Base-by-base conservation (phyloP, 192 early-diverging fungal genomes). In the Lunasporangiospora selenospora region DNA sequence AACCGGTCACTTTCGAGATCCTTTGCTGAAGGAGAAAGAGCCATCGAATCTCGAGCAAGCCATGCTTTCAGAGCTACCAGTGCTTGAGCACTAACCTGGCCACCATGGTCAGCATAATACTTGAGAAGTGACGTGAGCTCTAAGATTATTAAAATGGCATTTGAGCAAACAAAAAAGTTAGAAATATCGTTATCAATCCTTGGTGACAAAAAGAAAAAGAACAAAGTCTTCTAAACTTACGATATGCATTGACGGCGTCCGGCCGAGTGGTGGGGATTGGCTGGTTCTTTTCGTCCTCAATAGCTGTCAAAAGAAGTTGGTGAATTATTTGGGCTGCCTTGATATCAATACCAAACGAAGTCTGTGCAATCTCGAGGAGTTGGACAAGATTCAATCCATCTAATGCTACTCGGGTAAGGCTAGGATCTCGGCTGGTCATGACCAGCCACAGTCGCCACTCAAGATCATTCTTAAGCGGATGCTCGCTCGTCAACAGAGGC, bases 41-140 rank as follows among this genome's bases (percentile, higher is more conserved):
- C 3, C 19, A 24, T 18, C 3, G 36, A 26, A 15, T 49, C 18
- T 16, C 24, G 6, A 0, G 12, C 36, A 24, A 58, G 40, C n/a
- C 61, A 13, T 16, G n/a, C 15, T 29, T 38, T 42, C 18, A 73
- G 19, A 38, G 36, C 33, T 6, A 53, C 55, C 16, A 62, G 36
- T 27, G 69, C 61, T n/a, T 13, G 23, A 41, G 31, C 26, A 41
- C 69, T 73, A 2, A 32, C 38, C 8, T 39, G 18, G 2, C 53
- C 59, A 11, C 60, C 60, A 29, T 50, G 59, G 41, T 73, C 69
- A 9, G 69, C 46, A n/a, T 73, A 73, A 23, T 73, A 63, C n/a
- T 54, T 41, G 10, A 73, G 47, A 0, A 73, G 18, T 7, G 47
- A 21, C 24, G 41, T 24, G 24, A 73, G 40, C n/a, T 53, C 69